A percentile compares a stretch with the other conserved stretches of the same genome.
phyloP scores from a whole-genome alignment of 352 stramenopile species.

The Globisporangium iwayamae region DNA sequence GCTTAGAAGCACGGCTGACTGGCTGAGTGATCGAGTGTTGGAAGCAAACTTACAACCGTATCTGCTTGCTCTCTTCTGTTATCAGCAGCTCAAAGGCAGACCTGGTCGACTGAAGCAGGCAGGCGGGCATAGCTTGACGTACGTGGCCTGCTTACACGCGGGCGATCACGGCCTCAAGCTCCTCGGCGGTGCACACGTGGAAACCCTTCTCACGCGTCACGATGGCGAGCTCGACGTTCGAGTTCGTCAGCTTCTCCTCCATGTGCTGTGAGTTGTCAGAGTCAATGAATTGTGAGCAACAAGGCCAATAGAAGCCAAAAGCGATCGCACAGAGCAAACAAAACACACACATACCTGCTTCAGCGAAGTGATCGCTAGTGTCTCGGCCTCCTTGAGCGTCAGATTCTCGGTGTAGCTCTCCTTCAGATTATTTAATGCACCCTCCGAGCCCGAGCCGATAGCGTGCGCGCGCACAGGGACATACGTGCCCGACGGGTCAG shows the following conservation, averaged over 20 bases:
- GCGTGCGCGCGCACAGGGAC: conserved; percentile 98
- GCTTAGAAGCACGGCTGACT: background rate
- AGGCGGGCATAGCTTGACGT: background rate
- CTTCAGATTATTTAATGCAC: conserved; percentile 97
- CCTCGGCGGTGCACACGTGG: conserved; percentile 91
- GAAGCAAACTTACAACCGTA: background rate
- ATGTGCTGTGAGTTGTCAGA: conserved; percentile 83
- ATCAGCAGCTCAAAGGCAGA: background rate
- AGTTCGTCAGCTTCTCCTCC: conserved; percentile 98
- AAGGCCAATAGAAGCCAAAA: too few relatives aligned
- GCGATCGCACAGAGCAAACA: too few relatives aligned
- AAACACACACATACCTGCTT: conserved; percentile 77
- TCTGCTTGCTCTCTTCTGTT: background rate
- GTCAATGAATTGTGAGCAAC: background rate
- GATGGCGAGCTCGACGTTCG: conserved; percentile 98
- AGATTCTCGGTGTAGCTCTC: conserved; percentile 97
- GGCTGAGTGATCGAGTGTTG: too few relatives aligned
- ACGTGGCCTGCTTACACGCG: conserved; percentile 44
- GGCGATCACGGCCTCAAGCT: conserved; percentile 92
- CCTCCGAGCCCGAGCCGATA: conserved; percentile 97
- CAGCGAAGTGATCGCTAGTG: conserved; percentile 93
- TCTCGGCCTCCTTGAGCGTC: conserved; percentile 96
- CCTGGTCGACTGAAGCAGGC: background rate
- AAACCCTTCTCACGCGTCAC: conserved; percentile 95
- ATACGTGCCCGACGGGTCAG: conserved; percentile 98